Base-by-base conservation (phyloP, 192 early-diverging fungal genomes). In the Dispira simplex region DNA sequence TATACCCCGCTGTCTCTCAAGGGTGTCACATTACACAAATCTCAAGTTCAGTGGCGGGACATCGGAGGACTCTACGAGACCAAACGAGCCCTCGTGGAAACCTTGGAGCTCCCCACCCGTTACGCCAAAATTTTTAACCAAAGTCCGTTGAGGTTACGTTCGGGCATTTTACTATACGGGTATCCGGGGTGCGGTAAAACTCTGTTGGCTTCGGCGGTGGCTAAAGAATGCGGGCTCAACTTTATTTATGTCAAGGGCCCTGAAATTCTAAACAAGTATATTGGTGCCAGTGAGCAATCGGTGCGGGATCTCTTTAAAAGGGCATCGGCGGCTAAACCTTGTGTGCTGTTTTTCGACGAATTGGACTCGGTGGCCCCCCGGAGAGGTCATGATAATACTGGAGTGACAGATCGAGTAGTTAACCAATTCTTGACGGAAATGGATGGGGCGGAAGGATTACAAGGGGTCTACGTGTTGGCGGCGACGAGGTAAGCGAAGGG, bases 131-230 rank as follows among this genome's bases (percentile, higher is more conserved):
- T 99, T 43, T 99, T 95, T 75, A 85, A 85, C 12, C 85, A 81
- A 60, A 91, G 87, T 66, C 85, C 93, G 2, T 72, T 99, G 46
- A 81, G 96, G 18, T 72, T 99, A 48, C 79, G 94, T 10, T 97
- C 96, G 3, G 96, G 91, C 58, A 75, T 99, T 20, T 71, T 99
- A 46, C 69, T 99, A 16, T 99, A 94, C 75, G 96, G 96, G 8
- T 96, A 87, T 64, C 95, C 96, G 6, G 96, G 96, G n/a, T 99
- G 96, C 74, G 96, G 96, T 26, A 99, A 99, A 66, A 99, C 96
- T 5, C 69, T 99, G 67, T 72, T 99, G 18, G 94, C 96, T 1
- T 90, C 89, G 5, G 95, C 96, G 0, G 90, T 95, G 5, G 94
- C 94, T 16, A 88, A 92, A 60, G 92, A 99, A 70, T 99, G 93